phyloP scores from a whole-genome alignment of 2,329 filamentous ascomycete genomes.

The Colletotrichum tofieldiae region DNA sequence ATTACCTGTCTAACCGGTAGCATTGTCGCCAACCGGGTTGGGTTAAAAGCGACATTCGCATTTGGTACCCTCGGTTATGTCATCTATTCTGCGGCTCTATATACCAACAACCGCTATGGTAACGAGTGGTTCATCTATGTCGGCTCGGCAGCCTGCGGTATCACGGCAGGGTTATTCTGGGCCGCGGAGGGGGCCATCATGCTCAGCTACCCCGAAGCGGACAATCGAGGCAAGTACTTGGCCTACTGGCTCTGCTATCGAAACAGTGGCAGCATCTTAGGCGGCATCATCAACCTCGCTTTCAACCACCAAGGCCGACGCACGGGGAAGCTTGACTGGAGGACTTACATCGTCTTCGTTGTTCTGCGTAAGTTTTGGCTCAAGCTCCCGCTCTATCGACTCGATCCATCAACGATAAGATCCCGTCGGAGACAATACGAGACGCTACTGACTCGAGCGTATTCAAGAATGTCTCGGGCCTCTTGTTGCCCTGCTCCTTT shows the following conservation, averaged over 20 bases:
- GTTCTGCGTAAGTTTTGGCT: constrained; percentile 39
- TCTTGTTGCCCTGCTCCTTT: constrained; percentile 48
- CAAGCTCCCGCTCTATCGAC: neutral
- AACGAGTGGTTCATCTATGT: constrained; percentile 45
- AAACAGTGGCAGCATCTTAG: constrained; percentile 53
- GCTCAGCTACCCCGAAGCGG: constrained; percentile 44
- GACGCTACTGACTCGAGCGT: constrained; percentile 26
- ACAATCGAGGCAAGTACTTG: constrained; percentile 40
- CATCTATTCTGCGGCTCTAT: constrained; percentile 55
- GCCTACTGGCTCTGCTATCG: constrained; percentile 46
- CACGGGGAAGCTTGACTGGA: constrained; percentile 47
- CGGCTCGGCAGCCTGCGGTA: constrained; percentile 47
- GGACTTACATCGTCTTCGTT: constrained; percentile 50
- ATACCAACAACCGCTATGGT: constrained; percentile 53
- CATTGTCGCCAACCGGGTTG: constrained; percentile 53
- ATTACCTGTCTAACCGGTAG: constrained; percentile 53
- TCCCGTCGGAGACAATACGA: constrained; percentile 7
- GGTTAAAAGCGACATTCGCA: constrained; percentile 51
- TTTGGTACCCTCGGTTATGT: constrained; percentile 54
- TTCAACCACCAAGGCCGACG: constrained; percentile 53
- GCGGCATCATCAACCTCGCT: constrained; percentile 62
- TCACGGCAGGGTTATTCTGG: constrained; percentile 48
- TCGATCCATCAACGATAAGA: neutral
- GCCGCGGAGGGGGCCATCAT: constrained; percentile 49
- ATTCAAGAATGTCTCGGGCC: constrained; percentile 46